phyloP scores from a whole-genome alignment of 176 grass and related monocot genomes.

The Puya raimondii region DNA sequence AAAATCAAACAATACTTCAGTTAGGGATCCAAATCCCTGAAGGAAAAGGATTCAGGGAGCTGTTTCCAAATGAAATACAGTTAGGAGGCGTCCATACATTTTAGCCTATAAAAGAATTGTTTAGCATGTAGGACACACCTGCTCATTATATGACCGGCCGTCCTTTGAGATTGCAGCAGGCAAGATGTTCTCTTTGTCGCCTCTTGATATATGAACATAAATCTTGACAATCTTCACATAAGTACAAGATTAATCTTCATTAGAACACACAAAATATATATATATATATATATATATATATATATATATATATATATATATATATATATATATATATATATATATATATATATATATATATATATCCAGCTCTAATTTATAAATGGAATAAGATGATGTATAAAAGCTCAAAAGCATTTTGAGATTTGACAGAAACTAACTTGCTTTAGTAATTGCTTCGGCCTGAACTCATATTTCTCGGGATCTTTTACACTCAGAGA shows the following conservation, averaged over 20 bases:
- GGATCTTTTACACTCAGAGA: slow-evolving; percentile 99
- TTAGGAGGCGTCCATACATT: too few species aligned
- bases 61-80: too few species aligned
- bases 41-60: too few species aligned
- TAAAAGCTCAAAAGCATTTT: neutral
- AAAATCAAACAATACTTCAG: neutral
- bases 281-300: neutral
- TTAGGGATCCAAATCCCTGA: too few species aligned
- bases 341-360: neutral
- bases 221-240: slow-evolving; percentile 69
- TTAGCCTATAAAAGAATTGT: too few species aligned
- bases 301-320: neutral
- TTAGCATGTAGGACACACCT: slow-evolving; percentile 27
- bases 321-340: neutral
- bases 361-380: neutral
- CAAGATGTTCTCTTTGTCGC: slow-evolving; percentile 75
- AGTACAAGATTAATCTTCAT: slow-evolving; percentile 10
- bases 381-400: neutral
- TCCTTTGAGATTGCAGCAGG: slow-evolving; percentile 90
- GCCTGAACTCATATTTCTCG: slow-evolving; percentile 96
- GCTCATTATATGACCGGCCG: slow-evolving; percentile 81
- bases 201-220: slow-evolving; percentile 96
- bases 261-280: neutral
- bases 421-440: slow-evolving; percentile 24
- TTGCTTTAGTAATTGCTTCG: slow-evolving; percentile 90